phyloP scores from a whole-genome alignment of 306 rosid species.

The Alnus glutinosa region DNA sequence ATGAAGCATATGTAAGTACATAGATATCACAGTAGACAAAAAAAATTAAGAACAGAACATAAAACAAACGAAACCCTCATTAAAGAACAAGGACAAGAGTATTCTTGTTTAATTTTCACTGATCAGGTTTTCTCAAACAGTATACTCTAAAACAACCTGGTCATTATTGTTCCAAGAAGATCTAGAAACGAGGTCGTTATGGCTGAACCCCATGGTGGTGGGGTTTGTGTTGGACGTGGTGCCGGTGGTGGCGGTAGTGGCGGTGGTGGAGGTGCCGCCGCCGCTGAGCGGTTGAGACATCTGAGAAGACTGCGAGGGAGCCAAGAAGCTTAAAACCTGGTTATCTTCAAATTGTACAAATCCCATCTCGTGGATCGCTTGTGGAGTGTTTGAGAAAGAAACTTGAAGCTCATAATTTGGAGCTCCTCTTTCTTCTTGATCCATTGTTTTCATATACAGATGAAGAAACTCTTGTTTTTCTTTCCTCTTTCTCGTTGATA shows the following conservation, averaged over 20 bases:
- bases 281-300: slow-evolving; percentile 31
- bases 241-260: slow-evolving; percentile 9
- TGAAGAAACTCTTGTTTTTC: slow-evolving; percentile 5
- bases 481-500: neutral
- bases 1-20: neutral
- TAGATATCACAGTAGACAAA: neutral
- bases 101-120: neutral
- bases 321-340: slow-evolving; percentile 79
- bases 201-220: slow-evolving; percentile 46
- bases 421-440: slow-evolving; percentile 56
- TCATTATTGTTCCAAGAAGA: slow-evolving; percentile 62
- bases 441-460: slow-evolving; percentile 44
- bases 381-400: slow-evolving; percentile 60
- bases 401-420: slow-evolving; percentile 62
- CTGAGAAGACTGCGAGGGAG: slow-evolving; percentile 53
- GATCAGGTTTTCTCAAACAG: neutral
- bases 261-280: slow-evolving; percentile 1
- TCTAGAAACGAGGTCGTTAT: slow-evolving; percentile 50
- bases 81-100: neutral
- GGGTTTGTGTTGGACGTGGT: slow-evolving; percentile 8
- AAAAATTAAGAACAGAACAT: slow-evolving; percentile 24
- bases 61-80: slow-evolving; percentile 2
- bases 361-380: slow-evolving; percentile 63
- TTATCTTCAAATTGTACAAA: slow-evolving; percentile 77
- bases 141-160: slow-evolving; percentile 42